Base-by-base conservation (phyloP, 108 stramenopile genomes). In the Cyclostephanos tholiformis region DNA sequence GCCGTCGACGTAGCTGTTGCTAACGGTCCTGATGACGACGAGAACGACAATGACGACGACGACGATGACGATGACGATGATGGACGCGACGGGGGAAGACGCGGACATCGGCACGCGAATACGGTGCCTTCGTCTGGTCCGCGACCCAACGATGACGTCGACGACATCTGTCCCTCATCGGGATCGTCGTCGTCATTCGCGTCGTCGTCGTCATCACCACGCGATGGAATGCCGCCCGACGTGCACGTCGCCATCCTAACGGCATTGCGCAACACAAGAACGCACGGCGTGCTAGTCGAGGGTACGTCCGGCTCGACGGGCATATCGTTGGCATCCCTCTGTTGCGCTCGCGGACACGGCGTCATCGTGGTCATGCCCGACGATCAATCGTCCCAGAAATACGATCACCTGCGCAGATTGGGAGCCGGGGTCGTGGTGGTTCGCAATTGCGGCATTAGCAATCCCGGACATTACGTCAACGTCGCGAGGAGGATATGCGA, bases 301-400 rank as follows among this genome's bases (percentile, higher is more conserved):
- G 98, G 98, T 8, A 97, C 96, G 20, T 93, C 91, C 14, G 98
- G 97, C 49, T 95, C 94, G n/a, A 99, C 98, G 11, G 97, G 97
- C 5, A 97, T 99, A 43, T 88, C 96, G 55, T 71, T 98, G 25
- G 96, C 98, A 0, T 89, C 88, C 4, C 63, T 97, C 32, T 91
- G 89, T 56, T 84, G 80, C 22, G 75, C 93, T 29, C 82, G 93
- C 39, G 97, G 97, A 23, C 96, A 97, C 72, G 84, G 77, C 0
- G 89, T 92, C 44, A 75, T 97, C 17, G 92, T 97, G 9, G 95
- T 97, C 58, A 79, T 98, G 87, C 97, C 98, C 20, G 98, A 99
- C 72, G 98, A 99, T 79, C 95, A 96, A 85, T 91, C 93, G 23
- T 72, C 73, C 16, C 95, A 97, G 73, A 98, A 98, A 69, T 74